phyloP scores from a whole-genome alignment of 2,329 filamentous ascomycete species.

The Cadophora sp. region DNA sequence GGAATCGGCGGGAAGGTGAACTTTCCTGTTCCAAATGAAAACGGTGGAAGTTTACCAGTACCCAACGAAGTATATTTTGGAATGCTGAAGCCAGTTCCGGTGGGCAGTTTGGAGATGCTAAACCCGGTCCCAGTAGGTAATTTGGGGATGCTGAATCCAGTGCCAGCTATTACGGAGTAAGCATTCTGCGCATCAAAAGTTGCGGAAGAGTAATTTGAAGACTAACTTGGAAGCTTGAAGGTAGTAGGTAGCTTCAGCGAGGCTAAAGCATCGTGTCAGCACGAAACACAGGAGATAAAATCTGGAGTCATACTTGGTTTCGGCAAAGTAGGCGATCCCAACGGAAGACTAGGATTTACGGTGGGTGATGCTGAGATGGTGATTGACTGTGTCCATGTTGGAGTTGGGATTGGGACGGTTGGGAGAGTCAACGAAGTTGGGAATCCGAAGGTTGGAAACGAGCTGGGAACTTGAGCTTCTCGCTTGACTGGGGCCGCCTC shows the following conservation, averaged over 20 bases:
- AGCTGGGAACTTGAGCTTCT: background rate
- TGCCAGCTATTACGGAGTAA: background rate
- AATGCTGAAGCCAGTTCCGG: background rate
- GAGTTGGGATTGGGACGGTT: background rate
- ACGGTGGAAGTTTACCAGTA: no score
- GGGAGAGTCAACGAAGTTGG: background rate
- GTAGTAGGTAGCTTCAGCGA: background rate
- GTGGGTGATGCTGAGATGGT: background rate
- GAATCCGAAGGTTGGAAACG: background rate
- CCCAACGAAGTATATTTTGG: background rate
- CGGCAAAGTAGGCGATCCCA: background rate
- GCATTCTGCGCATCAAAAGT: background rate
- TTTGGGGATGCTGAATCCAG: background rate
- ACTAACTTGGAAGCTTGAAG: background rate
- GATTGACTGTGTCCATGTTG: background rate
- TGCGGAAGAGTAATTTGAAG: background rate
- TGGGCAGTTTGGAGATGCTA: background rate
- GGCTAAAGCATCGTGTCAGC: background rate
- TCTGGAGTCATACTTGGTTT: background rate
- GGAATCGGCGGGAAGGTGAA: background rate
- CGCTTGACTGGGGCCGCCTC: background rate
- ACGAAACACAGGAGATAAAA: background rate
- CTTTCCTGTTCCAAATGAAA: background rate
- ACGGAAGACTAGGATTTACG: background rate
- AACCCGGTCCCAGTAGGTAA: slow-evolving; percentile 1